phyloP scores from a whole-genome alignment of 257 asterid species.

The Euphrasia confusa region DNA sequence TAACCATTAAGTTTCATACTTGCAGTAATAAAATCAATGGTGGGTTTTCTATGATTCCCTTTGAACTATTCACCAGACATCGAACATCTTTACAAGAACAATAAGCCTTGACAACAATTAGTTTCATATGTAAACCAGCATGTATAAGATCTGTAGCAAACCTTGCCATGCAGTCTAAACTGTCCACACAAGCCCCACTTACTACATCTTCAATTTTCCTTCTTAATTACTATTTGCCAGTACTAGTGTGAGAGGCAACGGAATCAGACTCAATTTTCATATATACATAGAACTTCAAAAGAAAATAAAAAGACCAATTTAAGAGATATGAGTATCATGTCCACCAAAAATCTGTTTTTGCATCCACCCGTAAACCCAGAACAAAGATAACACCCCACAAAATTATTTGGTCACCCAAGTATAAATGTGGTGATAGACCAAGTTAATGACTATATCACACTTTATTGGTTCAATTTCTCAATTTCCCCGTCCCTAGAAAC shows the following conservation, averaged over 20 bases:
- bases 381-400: neutral
- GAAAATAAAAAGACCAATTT: neutral
- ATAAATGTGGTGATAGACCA: neutral
- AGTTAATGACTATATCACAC: neutral
- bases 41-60: neutral
- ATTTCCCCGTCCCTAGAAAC: neutral
- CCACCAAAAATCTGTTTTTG: neutral
- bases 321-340: neutral
- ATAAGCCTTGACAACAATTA: neutral
- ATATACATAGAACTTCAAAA: neutral
- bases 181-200: slow-evolving; percentile 2
- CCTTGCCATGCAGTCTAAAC: neutral
- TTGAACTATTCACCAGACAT: slow-evolving; percentile 1
- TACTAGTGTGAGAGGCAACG: neutral
- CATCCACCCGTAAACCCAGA: slow-evolving; percentile 1
- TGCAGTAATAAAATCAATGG: neutral
- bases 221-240: neutral
- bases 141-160: neutral
- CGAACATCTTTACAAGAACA: slow-evolving; percentile 8
- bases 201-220: slow-evolving; percentile 1
- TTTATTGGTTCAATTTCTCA: neutral
- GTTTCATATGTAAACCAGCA: slow-evolving; percentile 2
- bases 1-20: neutral
- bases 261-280: neutral
- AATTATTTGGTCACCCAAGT: neutral